Conservation (phyloP, 2,329 filamentous ascomycete species). For the Pezicula rhizophila region DNA sequence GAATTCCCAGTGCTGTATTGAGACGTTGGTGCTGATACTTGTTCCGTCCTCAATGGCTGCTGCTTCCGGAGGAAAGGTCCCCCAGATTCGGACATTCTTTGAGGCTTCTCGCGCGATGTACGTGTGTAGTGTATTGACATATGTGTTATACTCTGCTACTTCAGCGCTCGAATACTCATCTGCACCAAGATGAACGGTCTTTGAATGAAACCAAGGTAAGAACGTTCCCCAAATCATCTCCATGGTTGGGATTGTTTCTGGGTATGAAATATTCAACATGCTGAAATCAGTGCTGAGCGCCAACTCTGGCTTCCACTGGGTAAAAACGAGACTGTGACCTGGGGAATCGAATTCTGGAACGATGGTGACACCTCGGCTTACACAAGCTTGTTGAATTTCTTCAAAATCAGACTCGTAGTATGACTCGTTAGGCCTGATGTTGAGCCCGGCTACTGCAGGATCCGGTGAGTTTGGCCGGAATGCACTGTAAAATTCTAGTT, state of each 20-base stretch:
- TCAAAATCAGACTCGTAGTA: conserved; percentile 46
- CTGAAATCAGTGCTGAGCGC: conserved; percentile 40
- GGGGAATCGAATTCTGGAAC: conserved; percentile 56
- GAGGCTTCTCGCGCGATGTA: conserved; percentile 34
- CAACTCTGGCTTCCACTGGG: conserved; percentile 53
- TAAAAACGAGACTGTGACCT: conserved; percentile 49
- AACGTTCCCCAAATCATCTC: conserved; percentile 47
- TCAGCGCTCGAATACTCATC: conserved; percentile 45
- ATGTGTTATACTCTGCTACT: conserved; percentile 42
- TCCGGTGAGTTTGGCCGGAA: conserved; percentile 49
- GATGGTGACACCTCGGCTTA: conserved; percentile 48
- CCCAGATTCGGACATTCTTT: conserved; percentile 49
- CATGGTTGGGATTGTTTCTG: conserved; percentile 46
- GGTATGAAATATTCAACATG: conserved; percentile 48
- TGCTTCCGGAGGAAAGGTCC: conserved; percentile 40
- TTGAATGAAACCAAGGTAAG: conserved; percentile 49
- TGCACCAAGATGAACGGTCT: conserved; percentile 49
- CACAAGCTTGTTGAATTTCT: conserved; percentile 45
- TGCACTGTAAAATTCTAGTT: conserved; percentile 44
- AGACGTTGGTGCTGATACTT: conserved; percentile 38
- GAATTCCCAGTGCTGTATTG: conserved; percentile 50
- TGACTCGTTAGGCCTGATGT: conserved; percentile 47
- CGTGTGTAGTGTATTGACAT: conserved; percentile 44
- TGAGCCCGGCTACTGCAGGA: conserved; percentile 40
- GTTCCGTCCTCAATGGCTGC: conserved; percentile 23